A percentile compares a stretch with the other conserved stretches of the same genome.
Conservation (phyloP, 2,329 filamentous ascomycete genomes). For the Lecanosticta acicola region DNA sequence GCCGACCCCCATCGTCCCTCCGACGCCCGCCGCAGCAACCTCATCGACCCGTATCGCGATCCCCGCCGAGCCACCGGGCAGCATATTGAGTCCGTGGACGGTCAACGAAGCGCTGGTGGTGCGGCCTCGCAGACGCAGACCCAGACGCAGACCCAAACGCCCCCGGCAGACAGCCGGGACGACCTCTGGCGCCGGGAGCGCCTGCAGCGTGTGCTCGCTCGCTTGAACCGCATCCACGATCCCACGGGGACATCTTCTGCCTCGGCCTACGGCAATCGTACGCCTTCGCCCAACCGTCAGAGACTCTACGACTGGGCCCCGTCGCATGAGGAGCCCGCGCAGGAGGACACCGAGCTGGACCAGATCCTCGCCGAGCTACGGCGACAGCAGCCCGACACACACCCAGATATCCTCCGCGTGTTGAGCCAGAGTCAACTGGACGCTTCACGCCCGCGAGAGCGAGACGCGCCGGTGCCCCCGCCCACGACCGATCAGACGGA, state of each 20-base stretch:
- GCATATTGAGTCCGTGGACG: not conserved
- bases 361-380: constrained; percentile 38
- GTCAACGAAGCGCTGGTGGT: not conserved
- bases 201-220: constrained; percentile 42
- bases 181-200: constrained; percentile 38
- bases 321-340: constrained; percentile 32
- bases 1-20: not conserved
- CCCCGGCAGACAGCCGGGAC: constrained; percentile 25
- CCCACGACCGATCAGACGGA: constrained; percentile 23
- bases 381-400: constrained; percentile 34
- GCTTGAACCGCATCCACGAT: constrained; percentile 41
- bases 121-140: too few relatives aligned
- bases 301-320: constrained; percentile 58
- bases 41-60: constrained; percentile 21
- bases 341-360: constrained; percentile 36
- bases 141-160: constrained; percentile 6
- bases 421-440: constrained; percentile 35
- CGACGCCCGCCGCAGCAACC: constrained; percentile 5
- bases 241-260: constrained; percentile 21
- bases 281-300: constrained; percentile 46
- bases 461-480: constrained; percentile 21
- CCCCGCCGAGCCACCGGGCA: constrained; percentile 15
- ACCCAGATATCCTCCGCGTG: constrained; percentile 37
- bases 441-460: constrained; percentile 26
- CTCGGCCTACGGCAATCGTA: constrained; percentile 49